Evolutionary conservation across 2,329 filamentous ascomycete species (phyloP).

Genomic region (Trichophaea hybrida): DNA sequence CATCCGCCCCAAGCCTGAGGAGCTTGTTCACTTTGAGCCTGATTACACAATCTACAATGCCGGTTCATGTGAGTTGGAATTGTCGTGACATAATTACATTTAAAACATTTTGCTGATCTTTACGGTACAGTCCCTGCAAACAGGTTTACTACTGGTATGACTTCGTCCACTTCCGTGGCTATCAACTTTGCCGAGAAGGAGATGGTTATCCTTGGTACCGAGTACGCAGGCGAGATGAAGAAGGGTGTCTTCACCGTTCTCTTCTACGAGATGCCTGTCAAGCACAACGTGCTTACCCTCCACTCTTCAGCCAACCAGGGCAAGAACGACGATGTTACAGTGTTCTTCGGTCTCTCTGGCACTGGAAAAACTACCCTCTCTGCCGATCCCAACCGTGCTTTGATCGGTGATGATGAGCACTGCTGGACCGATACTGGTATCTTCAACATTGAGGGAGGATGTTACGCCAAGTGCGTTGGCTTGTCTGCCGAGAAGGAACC

Average conservation of each 20-base stretch:
- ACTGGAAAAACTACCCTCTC: conserved; percentile 98
- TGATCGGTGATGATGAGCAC: conserved; percentile 99
- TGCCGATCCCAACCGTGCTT: conserved; percentile 84
- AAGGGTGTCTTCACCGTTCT: conserved; percentile 98
- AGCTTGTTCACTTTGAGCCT: conserved; percentile 94
- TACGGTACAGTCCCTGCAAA: conserved; percentile 61
- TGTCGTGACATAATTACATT: conserved; percentile 5
- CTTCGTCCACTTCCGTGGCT: conserved; percentile 88
- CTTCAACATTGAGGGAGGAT: conserved; percentile 99
- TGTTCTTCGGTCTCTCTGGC: conserved; percentile 97
- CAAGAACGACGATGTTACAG: conserved; percentile 82
- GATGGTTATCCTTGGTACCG: conserved; percentile 98
- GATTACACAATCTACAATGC: conserved; percentile 99
- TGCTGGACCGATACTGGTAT: conserved; percentile 95
- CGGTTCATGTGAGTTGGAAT: conserved; percentile 47
- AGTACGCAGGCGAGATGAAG: conserved; percentile 97
- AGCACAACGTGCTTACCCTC: conserved; percentile 96
- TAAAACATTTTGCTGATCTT: not conserved
- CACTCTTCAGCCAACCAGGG: conserved; percentile 99
- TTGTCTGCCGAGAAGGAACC: conserved; percentile 98
- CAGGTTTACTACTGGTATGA: conserved; percentile 96
- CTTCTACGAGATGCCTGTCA: conserved; percentile 99
- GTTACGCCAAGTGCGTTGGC: conserved; percentile 97
- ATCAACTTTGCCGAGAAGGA: conserved; percentile 99
- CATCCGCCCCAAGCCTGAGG: conserved; percentile 78